Base-by-base conservation (phyloP, 805 yeast species). In the Metschnikowia vanudenii region DNA sequence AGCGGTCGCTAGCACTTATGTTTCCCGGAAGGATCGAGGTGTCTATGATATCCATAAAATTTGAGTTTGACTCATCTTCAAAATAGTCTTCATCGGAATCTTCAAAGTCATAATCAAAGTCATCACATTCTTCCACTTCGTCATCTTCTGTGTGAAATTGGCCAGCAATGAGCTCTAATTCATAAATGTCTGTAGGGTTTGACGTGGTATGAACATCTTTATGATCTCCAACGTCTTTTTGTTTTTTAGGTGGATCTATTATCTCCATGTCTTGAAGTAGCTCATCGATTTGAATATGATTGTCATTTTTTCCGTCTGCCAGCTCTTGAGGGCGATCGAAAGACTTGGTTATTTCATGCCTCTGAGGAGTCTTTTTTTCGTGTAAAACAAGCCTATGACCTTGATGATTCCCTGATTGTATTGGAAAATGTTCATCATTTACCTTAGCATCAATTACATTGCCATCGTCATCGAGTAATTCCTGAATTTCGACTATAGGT, bases 401-500 rank as follows among this genome's bases (percentile, higher is more conserved):
- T 26, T 9, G 22, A 17, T 14, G 16, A 10, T 19, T 32, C 4
- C 7, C 43, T 11, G 30, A 5, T 22, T 32, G 18, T 17, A 16
- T 10, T 20, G 16, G 19, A 31, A 40, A 40, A 13, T 33, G 31
- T 33, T 50, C 50, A 31, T 64, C 55, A 40, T 65, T 68, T 10
- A 68, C 39, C 38, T 54, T 64, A 4, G 55, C 66, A 7, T 53
- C 50, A 2, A 85, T 60, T 1, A 90, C 74, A 49, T 86, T 81
- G 0, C 82, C 97, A n/a, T 86, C 82, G 0, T 88, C 96, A 63
- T 90, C 96, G 32, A 91, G 63, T 43, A 61, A 66, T 59, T 90
- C 97, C 43, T 82, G 74, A 18, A 91, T 91, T 47, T 90, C 97
- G 81, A 89, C 80, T 19, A 87, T 69, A 1, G 88, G 90, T 2